Evolutionary conservation across 2,329 filamentous ascomycete genomes (phyloP).

Genomic region (Ceratocystis destructans): DNA sequence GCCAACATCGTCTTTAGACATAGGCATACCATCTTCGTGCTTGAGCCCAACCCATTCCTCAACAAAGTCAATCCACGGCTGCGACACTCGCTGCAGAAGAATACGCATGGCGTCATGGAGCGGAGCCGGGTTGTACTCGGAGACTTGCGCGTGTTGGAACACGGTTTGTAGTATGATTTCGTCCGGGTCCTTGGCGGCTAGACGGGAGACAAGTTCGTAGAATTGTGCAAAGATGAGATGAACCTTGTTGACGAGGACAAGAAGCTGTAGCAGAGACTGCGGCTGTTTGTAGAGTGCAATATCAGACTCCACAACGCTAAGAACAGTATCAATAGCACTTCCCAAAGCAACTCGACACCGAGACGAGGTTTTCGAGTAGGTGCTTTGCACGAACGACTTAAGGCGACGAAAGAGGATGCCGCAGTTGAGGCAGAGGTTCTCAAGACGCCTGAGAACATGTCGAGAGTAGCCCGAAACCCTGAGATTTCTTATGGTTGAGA

Average conservation of each 20-base stretch:
- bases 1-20: slow-evolving; percentile 35
- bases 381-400: slow-evolving; percentile 33
- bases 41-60: slow-evolving; percentile 63
- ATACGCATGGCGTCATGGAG: slow-evolving; percentile 53
- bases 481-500: slow-evolving; percentile 32
- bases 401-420: slow-evolving; percentile 36
- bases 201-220: slow-evolving; percentile 35
- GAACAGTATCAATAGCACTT: slow-evolving; percentile 35
- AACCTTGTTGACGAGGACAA: slow-evolving; percentile 35
- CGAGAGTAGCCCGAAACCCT: slow-evolving; percentile 45
- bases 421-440: slow-evolving; percentile 35
- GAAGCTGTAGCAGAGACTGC: slow-evolving; percentile 40
- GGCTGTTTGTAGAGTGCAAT: slow-evolving; percentile 33
- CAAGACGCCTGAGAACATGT: slow-evolving; percentile 34
- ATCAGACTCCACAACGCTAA: slow-evolving; percentile 37
- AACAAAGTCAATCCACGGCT: slow-evolving; percentile 53
- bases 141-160: slow-evolving; percentile 46
- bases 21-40: slow-evolving; percentile 40
- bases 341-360: slow-evolving; percentile 40
- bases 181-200: slow-evolving; percentile 37
- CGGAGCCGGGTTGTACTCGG: slow-evolving; percentile 49
- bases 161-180: slow-evolving; percentile 48
- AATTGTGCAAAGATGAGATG: slow-evolving; percentile 39
- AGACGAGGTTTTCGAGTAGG: slow-evolving; percentile 33
- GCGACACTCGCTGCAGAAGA: slow-evolving; percentile 47